A percentile compares a stretch with the other conserved stretches of the same genome.
phyloP scores from a whole-genome alignment of 2,329 filamentous ascomycete species.

The Passalora sequoiae region DNA sequence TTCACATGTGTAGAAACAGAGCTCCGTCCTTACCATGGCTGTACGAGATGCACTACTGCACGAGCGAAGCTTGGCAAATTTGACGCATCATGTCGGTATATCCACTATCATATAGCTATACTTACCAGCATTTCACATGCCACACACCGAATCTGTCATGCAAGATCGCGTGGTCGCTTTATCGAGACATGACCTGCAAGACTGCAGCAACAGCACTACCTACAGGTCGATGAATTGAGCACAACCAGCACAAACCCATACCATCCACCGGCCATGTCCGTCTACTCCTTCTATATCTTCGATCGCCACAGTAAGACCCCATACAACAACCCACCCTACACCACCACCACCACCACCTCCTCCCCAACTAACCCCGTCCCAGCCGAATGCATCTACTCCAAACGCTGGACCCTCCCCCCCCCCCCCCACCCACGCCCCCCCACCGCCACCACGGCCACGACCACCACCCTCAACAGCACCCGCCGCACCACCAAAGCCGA shows the following conservation, averaged over 20 bases:
- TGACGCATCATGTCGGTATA: too few species aligned
- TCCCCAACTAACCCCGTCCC: constrained; percentile 10
- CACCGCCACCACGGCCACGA: neutral
- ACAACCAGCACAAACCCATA: constrained; percentile 3
- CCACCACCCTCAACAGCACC: constrained; percentile 9
- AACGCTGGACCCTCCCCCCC: constrained; percentile 60
- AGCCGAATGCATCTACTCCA: constrained; percentile 98
- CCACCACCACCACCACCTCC: constrained; percentile 10
- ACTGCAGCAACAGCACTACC: neutral
- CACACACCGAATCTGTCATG: neutral
- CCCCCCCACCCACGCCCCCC: constrained; percentile 17
- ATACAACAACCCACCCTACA: too few species aligned
- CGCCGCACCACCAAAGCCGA: constrained; percentile 35
- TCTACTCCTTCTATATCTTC: constrained; percentile 98
- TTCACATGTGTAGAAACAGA: too few species aligned
- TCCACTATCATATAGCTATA: constrained; percentile 4
- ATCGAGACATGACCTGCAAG: neutral
- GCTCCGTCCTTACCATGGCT: too few species aligned
- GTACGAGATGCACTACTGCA: too few species aligned
- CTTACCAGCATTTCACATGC: constrained; percentile 2
- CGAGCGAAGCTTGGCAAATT: too few species aligned
- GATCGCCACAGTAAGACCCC: constrained; percentile 95
- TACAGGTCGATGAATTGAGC: constrained; percentile 1
- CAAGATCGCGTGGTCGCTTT: neutral
- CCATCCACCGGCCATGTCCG: constrained; percentile 65